A percentile compares a stretch with the other conserved stretches of the same genome.
phyloP scores from a whole-genome alignment of 2,329 filamentous ascomycete genomes.

The Orbilia oligospora region DNA sequence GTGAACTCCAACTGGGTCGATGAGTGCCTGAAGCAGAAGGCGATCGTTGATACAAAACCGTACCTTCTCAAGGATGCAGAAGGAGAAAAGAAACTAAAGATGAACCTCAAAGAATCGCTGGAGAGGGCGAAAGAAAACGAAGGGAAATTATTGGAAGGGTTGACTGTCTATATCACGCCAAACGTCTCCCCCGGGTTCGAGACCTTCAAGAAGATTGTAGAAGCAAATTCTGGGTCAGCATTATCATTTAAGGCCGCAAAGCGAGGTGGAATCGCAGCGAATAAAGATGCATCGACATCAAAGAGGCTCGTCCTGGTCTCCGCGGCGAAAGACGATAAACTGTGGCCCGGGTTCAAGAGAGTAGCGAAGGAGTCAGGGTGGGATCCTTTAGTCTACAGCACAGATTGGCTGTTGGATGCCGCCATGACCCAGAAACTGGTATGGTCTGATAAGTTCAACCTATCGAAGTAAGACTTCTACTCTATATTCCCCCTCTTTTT shows the following conservation, averaged over 20 bases:
- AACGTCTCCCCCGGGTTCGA: constrained; percentile 84
- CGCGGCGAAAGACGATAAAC: constrained; percentile 76
- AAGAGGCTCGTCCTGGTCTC: constrained; percentile 74
- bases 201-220: constrained; percentile 86
- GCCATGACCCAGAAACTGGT: constrained; percentile 87
- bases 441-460: constrained; percentile 75
- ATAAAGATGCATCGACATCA: constrained; percentile 58
- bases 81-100: constrained; percentile 79
- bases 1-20: constrained; percentile 85
- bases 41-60: constrained; percentile 75
- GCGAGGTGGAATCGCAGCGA: constrained; percentile 66
- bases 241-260: constrained; percentile 67
- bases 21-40: constrained; percentile 78
- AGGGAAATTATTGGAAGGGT: constrained; percentile 80
- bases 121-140: constrained; percentile 81
- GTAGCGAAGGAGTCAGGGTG: constrained; percentile 85
- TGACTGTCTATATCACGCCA: constrained; percentile 87
- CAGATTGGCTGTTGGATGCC: constrained; percentile 91
- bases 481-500: background rate
- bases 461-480: constrained; percentile 65
- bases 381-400: constrained; percentile 82
- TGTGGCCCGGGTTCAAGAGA: constrained; percentile 85
- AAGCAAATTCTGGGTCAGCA: constrained; percentile 86
- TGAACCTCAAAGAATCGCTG: constrained; percentile 79
- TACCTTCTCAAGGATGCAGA: constrained; percentile 80